Evolutionary conservation across 768 basidiomycete species (phyloP), one percentile per base, ranked within the genome.

Genomic region (Leccinum sublutescens): DNA sequence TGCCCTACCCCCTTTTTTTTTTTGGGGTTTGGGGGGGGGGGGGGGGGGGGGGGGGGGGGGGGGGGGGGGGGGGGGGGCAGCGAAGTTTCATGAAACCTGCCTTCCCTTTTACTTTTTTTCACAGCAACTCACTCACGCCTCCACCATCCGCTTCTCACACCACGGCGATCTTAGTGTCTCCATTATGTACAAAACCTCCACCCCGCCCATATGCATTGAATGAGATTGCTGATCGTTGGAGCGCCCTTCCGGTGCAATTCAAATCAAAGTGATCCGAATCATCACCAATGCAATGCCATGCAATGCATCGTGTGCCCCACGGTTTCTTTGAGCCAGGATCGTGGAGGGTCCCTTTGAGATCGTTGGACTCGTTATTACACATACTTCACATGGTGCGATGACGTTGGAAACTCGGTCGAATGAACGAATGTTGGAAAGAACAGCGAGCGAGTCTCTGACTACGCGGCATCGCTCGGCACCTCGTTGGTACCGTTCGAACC

Each of bases 91-190:
- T 52, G 40, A 59, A 21, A 45, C 9, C 19, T 11, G 19, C 33
- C 23, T 4, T 29, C 50, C 5, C 47, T 48, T 33, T 27, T 60
- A 54, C 33, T 34, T 21, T 45, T 40, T 45, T 45, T 45, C 43
- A 45, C 43, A 45, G 43, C 43, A 45, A 45, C 43, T n/a, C 5
- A 45, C 62, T 61, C 62, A 63, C 62, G 49, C 57, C 43, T 47
- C 53, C 27, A n/a, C 19, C 40, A 2, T 56, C 43, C 58, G 54
- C 34, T 60, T 69, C 68, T 69, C 68, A 69, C 68, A 69, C 70
- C n/a, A 53, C 68, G 67, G 68, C 56, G 67, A 71, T 56, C 66
- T 48, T 33, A 43, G 48, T 19, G 43, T 45, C 40, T 11, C 36
- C n/a, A 38, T 65, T 64, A 63, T 63, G 63, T 63, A 63, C 53